Evolutionary conservation across 2,329 filamentous ascomycete genomes (phyloP).

Genomic region (Alternaria sp.): DNA sequence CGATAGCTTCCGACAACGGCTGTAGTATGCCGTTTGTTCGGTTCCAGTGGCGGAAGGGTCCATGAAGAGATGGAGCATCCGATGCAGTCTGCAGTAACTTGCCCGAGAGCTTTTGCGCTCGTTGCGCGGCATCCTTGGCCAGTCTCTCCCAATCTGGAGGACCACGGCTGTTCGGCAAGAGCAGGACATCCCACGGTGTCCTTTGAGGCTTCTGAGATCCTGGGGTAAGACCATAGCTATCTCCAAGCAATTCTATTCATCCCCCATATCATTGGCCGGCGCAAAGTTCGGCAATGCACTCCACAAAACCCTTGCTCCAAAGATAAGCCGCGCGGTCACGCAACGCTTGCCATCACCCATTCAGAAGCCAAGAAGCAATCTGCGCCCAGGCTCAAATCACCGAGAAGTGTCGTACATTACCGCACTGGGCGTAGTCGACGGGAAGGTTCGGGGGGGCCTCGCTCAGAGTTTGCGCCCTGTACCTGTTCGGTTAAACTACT

Average conservation of each 20-base stretch:
- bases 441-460: slow-evolving; percentile 20
- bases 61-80: background rate
- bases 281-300: slow-evolving; percentile 20
- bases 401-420: slow-evolving; percentile 27
- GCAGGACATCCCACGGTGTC: background rate
- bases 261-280: slow-evolving; percentile 13
- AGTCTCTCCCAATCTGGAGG: background rate
- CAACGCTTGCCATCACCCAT: background rate
- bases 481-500: slow-evolving; percentile 25
- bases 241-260: background rate
- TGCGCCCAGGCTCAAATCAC: background rate
- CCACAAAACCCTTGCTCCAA: slow-evolving; percentile 8
- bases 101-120: background rate
- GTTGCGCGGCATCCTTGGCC: background rate
- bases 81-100: background rate
- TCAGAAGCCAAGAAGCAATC: background rate
- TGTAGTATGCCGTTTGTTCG: slow-evolving; percentile 1
- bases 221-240: slow-evolving; percentile 3
- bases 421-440: slow-evolving; percentile 18
- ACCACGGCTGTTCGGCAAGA: slow-evolving; percentile 2
- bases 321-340: slow-evolving; percentile 8
- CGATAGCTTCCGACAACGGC: slow-evolving; percentile 7
- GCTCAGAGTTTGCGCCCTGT: slow-evolving; percentile 17
- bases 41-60: background rate
- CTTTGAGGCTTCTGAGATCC: background rate